phyloP scores from a whole-genome alignment of 257 asterid species.

The Solanum sejunctum region DNA sequence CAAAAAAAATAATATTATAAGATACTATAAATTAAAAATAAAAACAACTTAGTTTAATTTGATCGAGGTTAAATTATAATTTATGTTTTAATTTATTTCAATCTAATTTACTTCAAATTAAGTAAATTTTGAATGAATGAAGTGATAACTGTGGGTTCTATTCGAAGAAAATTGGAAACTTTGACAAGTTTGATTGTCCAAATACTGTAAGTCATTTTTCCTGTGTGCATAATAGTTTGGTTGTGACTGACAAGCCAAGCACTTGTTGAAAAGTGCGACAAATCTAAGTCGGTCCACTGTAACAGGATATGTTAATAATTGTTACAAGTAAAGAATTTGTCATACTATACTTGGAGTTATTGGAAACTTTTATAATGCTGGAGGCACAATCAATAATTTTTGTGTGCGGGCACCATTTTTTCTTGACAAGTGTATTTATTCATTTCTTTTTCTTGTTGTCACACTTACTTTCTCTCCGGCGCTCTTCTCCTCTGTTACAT shows the following conservation, averaged over 20 bases:
- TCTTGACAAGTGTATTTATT: too few relatives aligned
- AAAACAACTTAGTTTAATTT: too few relatives aligned
- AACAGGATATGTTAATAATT: not conserved
- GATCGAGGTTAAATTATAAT: too few relatives aligned
- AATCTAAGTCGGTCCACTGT: not conserved
- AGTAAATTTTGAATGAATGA: not conserved
- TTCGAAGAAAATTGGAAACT: not conserved
- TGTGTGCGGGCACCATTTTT: too few relatives aligned
- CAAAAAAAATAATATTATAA: too few relatives aligned
- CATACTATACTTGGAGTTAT: not conserved
- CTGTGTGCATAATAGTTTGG: not conserved
- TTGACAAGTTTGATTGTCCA: not conserved
- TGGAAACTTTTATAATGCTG: not conserved
- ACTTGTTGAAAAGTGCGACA: not conserved
- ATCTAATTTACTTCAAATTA: not conserved
- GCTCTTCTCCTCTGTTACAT: too few relatives aligned
- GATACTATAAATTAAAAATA: too few relatives aligned
- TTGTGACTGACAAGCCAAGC: not conserved
- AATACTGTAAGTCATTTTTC: not conserved
- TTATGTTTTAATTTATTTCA: too few relatives aligned
- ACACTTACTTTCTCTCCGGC: too few relatives aligned
- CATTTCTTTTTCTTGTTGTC: too few relatives aligned
- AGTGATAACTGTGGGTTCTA: not conserved
- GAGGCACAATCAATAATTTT: too few relatives aligned
- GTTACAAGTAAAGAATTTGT: not conserved